Evolutionary conservation across 129 eudicot species (phyloP), one percentile per base, ranked within the genome.

Genomic region (Saussurea involucrata): DNA sequence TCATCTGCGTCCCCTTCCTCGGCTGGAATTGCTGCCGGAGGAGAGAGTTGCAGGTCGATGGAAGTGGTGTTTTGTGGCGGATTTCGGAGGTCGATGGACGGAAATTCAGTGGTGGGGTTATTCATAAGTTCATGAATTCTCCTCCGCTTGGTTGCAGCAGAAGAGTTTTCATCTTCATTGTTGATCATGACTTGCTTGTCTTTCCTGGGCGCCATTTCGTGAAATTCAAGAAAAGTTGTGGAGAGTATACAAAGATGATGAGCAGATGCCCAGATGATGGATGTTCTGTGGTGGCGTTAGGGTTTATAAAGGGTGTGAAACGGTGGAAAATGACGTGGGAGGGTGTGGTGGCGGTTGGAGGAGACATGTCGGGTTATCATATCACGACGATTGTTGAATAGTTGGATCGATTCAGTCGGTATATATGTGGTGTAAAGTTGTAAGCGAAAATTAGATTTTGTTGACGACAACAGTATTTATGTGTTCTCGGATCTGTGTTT

Each of bases 291-390:
- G 49, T 66, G 20, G 67, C 6, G 6, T 49, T 18, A 10, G 10
- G 36, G 11, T 0, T 36, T 63, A 63, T 63, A 63, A 6, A 63
- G 63, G 37, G 63, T 63, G 40, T 36, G 24, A 75, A 75, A 75
- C 63, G 61, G 63, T n/a, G 63, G 72, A 25, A 74, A 37, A 13
- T 4, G 25, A 12, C 44, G n/a, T n/a, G n/a, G 66, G 36, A 33
- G 28, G 15, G 12, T 24, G 63, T 60, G 74, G 67, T 31, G 80
- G 61, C 49, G 66, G 60, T 63, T 63, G 8, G 58, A 64, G 63
- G 71, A 63, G 71, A 6, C 25, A 46, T 22, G 57, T 65, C 64
- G 79, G 72, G 44, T 66, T 44, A 55, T 55, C 0, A 53, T 67
- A 58, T 77, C 5, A 32, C 75, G 68, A 68, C 68, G 67, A 66